Percentiles rank a stretch among this genome's conserved stretches.
Conservation (phyloP, 2,329 filamentous ascomycete genomes). For the Fusarium musae region DNA sequence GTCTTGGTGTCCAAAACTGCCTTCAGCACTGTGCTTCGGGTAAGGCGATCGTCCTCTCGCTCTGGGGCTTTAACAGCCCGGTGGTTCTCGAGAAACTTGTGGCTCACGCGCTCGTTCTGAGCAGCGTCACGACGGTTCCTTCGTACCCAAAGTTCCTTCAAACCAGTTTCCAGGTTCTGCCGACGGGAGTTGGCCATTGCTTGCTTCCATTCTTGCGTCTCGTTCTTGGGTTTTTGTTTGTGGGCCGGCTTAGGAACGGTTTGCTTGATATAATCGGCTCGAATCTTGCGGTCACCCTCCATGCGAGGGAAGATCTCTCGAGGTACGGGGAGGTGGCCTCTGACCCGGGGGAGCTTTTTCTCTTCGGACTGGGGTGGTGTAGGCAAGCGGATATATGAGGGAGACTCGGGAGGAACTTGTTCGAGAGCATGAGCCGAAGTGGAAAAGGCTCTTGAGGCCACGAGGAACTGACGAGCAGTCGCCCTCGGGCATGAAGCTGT, state of each 20-base stretch:
- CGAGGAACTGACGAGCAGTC: slow-evolving; percentile 42
- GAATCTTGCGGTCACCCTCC: slow-evolving; percentile 69
- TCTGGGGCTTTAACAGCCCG: slow-evolving; percentile 70
- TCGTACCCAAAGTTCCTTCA: slow-evolving; percentile 75
- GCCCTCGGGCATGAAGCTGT: slow-evolving; percentile 42
- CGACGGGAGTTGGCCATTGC: slow-evolving; percentile 78
- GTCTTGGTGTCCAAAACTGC: slow-evolving; percentile 61
- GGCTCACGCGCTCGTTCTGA: slow-evolving; percentile 53
- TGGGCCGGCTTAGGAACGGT: slow-evolving; percentile 67
- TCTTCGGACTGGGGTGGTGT: slow-evolving; percentile 76
- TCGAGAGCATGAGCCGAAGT: slow-evolving; percentile 54
- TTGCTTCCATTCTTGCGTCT: slow-evolving; percentile 71
- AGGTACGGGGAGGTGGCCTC: slow-evolving; percentile 85
- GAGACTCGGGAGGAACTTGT: slow-evolving; percentile 84
- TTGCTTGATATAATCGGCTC: slow-evolving; percentile 67
- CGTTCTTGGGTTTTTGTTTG: slow-evolving; percentile 49
- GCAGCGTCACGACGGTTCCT: slow-evolving; percentile 60
- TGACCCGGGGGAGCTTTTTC: slow-evolving; percentile 61
- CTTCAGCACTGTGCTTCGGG: slow-evolving; percentile 71
- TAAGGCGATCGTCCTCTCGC: slow-evolving; percentile 80
- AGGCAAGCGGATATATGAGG: slow-evolving; percentile 86
- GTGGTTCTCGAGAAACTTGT: slow-evolving; percentile 60
- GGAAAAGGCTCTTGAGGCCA: slow-evolving; percentile 48
- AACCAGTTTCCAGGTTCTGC: slow-evolving; percentile 75
- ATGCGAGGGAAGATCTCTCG: slow-evolving; percentile 77